Base-by-base conservation (phyloP, 1,284 basidiomycete species). In the Farysia itapuensis region DNA sequence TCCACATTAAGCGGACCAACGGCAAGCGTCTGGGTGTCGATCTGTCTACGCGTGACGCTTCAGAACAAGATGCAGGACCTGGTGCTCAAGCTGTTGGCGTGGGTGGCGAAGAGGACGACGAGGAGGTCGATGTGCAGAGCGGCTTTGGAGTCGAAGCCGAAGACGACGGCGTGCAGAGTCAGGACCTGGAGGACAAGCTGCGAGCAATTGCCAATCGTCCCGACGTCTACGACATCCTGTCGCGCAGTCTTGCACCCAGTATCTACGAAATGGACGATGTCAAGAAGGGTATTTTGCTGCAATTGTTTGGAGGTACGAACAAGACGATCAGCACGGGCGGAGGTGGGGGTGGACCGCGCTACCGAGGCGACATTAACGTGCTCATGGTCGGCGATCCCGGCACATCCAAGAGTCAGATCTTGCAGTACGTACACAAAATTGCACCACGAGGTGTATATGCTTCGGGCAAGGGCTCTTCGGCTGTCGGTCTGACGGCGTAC, bases 201-300 rank as follows among this genome's bases (percentile, higher is more conserved):
- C 78, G 82, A 26, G 82, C 86, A 30, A 82, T 96, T 22, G 88
- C 88, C 51, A 78, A 82, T 52, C 80, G 85, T 38, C 84, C 84
- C 3, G 92, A 96, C 76, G 81, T 95, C 30, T 98, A 98, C 77
- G 89, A 94, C 4, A 79, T 90, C 29, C 82, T 98, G 2, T 81
- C 93, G 12, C 81, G 87, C 23, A 90, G 87, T 2, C 83, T 98
- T 52, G 94, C 94, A 1, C 95, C 94, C 8, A 89, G 86, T 21
- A 94, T 98, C 66, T 97, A 90, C 86, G 90, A 92, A 77, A 88
- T 97, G 89, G 93, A 98, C 30, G 94, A 98, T 72, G 90, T 98
- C 54, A 98, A 98, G 80, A 97, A 97, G 80, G 94, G 95, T 0
- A 94, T 98, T 44, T 77, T 98, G 37, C 79, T 98, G 22, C 94